These are phyloP conservation scores for Sequoia sempervirens DNA, from an alignment of 75 land plant species.

Conservation along the genomic window DNA sequence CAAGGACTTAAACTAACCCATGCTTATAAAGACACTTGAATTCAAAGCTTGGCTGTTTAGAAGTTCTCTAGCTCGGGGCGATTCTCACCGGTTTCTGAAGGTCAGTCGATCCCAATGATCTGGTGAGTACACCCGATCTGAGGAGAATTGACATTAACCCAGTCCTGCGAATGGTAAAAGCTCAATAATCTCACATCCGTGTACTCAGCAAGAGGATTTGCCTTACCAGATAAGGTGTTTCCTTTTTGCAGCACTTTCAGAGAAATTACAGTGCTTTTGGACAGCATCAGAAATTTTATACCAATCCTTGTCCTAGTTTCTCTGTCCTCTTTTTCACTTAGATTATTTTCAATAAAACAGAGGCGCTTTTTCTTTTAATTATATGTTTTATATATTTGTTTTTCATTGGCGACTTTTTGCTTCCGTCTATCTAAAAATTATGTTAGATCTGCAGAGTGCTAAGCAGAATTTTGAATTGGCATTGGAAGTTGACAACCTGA, in stretches of 20 bases:
- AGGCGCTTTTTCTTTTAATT: not conserved
- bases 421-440: not conserved
- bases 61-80: not conserved
- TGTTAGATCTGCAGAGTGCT: slow-evolving; percentile 45
- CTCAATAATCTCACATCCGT: not conserved
- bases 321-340: not conserved
- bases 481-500: slow-evolving; percentile 67
- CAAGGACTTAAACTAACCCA: not conserved
- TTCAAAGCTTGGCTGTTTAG: not conserved
- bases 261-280: not conserved
- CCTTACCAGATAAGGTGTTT: not conserved
- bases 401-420: not conserved
- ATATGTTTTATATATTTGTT: not conserved
- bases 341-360: not conserved
- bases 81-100: not conserved
- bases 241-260: not conserved
- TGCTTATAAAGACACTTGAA: not conserved
- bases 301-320: not conserved
- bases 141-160: not conserved
- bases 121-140: not conserved
- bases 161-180: not conserved
- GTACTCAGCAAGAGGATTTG: not conserved
- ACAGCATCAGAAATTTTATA: not conserved
- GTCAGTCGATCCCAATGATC: not conserved
- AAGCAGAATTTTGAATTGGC: slow-evolving; percentile 85